Evolutionary conservation across 768 basidiomycete species (phyloP), one percentile per base, ranked within the genome.

Genomic region (Tricholomella constricta): DNA sequence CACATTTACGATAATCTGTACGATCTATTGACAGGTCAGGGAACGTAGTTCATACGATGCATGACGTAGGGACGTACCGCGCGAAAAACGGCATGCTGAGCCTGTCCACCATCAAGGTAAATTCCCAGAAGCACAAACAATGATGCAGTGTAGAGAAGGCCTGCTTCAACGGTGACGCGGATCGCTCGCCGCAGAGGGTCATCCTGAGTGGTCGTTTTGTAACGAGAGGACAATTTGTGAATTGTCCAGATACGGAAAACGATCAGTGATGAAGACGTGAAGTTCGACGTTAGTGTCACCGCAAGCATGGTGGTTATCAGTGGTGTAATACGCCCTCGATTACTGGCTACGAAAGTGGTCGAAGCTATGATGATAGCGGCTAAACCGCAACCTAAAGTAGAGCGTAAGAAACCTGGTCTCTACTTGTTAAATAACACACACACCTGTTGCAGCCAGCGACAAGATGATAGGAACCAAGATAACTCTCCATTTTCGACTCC

Each of bases 1-100:
- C 6, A 32, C 23, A 5, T 48, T 57, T 43, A 51, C 56, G 10
- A 57, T 50, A 15, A 54, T 54, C 31, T 57, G 56, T 32, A 57
- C 26, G 27, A 57, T 17, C 56, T 57, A 20, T 2, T n/a, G n/a
- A 32, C 9, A 32, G 31, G 31, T 14, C 31, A 10, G n/a, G n/a
- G n/a, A n/a, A n/a, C n/a, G n/a, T n/a, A 14, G 31, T 10, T 32
- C 31, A 32, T 9, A 32, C 9, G 10, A 32, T 32, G 31, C 14
- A 32, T 9, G 31, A 32, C 3, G 14, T 32, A 10, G 9, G 38
- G 8, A 41, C 46, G 17, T 34, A 55, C 54, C 20, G 49, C 6
- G n/a, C 48, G 47, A 17, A 41, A 44, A 14, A 55, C 26, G 2
- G 43, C 27, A 34, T 48, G 41, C n/a, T 44, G 35, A 38, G 43